Conservation (phyloP, 2,329 filamentous ascomycete species). For the Byssothecium circinans region DNA sequence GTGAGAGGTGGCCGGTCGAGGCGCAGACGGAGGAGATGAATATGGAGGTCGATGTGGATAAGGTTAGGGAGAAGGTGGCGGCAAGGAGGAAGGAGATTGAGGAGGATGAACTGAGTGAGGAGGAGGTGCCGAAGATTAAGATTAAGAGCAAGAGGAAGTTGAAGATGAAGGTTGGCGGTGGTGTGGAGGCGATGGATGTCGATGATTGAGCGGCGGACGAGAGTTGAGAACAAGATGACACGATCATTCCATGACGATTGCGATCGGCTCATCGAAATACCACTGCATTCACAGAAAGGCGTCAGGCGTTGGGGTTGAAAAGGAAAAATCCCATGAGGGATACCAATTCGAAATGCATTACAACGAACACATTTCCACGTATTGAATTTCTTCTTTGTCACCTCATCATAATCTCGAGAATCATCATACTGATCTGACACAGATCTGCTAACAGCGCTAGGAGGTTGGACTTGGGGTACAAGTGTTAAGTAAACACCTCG, state of each 20-base stretch:
- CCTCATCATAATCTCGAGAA: background rate
- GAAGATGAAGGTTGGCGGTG: slow-evolving; percentile 49
- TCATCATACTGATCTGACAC: no score
- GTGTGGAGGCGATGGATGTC: slow-evolving; percentile 53
- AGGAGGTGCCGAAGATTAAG: slow-evolving; percentile 41
- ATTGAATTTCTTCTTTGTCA: background rate
- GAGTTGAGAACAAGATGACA: no score
- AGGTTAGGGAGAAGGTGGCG: slow-evolving; percentile 54
- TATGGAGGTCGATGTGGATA: slow-evolving; percentile 47
- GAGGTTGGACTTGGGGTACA: no score
- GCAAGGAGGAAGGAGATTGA: slow-evolving; percentile 66
- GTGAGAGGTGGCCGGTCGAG: slow-evolving; percentile 48
- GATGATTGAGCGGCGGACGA: slow-evolving; percentile 33
- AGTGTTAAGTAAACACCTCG: no score
- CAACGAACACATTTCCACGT: background rate
- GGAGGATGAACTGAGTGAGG: slow-evolving; percentile 47
- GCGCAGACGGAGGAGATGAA: slow-evolving; percentile 64
- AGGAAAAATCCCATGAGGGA: slow-evolving; percentile 21
- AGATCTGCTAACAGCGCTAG: no score
- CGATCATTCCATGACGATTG: background rate
- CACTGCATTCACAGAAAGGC: background rate
- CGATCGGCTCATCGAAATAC: background rate
- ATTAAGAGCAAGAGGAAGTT: slow-evolving; percentile 52
- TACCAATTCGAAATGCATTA: slow-evolving; percentile 22
- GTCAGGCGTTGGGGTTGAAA: slow-evolving; percentile 2